Base-by-base conservation (phyloP, 306 rosid genomes). In the Pueraria montana region DNA sequence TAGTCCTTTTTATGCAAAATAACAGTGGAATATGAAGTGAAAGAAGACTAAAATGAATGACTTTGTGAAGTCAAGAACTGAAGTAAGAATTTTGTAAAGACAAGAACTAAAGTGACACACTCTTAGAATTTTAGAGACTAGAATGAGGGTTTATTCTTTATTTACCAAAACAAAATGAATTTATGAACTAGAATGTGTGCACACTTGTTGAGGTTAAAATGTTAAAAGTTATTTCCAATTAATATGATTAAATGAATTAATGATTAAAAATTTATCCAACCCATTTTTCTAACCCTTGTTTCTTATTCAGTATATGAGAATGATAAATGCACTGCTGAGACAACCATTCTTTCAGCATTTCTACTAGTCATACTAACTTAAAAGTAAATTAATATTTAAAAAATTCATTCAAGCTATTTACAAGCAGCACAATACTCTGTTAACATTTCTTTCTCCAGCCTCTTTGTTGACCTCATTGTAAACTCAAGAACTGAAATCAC, bases 401-500 rank as follows among this genome's bases (percentile, higher is more conserved):
- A 32, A 80, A 75, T 7, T 79, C 53, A 17, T 45, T 79, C 68
- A 46, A n/a, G 32, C 23, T 10, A 61, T 65, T 72, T 32, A 17
- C 17, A 64, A 72, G 20, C 32, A 55, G 23, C 77, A 58, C 48
- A 38, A 16, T 24, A 21, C 43, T 68, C 18, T 59, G 32, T 11
- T 55, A 64, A 72, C 45, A 61, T 63, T 20, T 68, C 20, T 50
- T 24, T 70, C 48, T 70, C 17, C 56, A 64, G 50, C 59, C 49
- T 34, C 63, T 50, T 20, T 26, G 21, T 24, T n/a, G 56, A 69
- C 17, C 72, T 38, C 24, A 63, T 16, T 74, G 45, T 67, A 73
- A 73, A 56, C 49, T 38, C 52, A 74, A 66, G 30, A 81, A 71
- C 66, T 62, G 67, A 77, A 32, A 34, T 61, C 76, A 62, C 53